A percentile compares a stretch with the other conserved stretches of the same genome.
Conservation (phyloP, 495 filamentous ascomycete species). For the Penicillium alfredii region DNA sequence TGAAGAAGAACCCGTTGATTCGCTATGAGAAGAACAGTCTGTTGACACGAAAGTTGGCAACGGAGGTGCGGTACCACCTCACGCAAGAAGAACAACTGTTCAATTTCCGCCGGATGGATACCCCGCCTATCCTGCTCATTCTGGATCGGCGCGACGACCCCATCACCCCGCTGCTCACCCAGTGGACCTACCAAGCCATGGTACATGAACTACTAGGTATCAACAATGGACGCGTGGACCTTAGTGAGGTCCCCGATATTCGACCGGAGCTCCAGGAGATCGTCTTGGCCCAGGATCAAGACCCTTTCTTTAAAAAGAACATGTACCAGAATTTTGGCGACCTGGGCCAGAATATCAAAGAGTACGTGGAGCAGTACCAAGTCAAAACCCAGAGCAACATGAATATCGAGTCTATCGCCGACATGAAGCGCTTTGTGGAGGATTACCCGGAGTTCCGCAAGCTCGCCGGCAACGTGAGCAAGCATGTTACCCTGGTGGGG, state of each 20-base stretch:
- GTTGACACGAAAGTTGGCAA: conserved; percentile 85
- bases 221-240: conserved; percentile 82
- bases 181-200: conserved; percentile 99
- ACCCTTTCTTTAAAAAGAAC: conserved; percentile 99
- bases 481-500: conserved; percentile 92
- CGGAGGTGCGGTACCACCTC: conserved; percentile 84
- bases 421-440: conserved; percentile 99
- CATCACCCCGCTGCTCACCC: conserved; percentile 88
- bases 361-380: conserved; percentile 97
- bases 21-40: conserved; percentile 90
- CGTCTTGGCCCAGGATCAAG: conserved; percentile 92
- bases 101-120: conserved; percentile 93
- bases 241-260: conserved; percentile 82
- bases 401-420: conserved; percentile 91
- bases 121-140: conserved; percentile 85
- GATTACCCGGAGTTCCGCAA: conserved; percentile 97
- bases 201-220: conserved; percentile 95
- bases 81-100: conserved; percentile 96
- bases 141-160: conserved; percentile 92
- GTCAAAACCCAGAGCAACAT: conserved; percentile 86
- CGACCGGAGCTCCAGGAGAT: conserved; percentile 91
- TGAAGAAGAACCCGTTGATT: conserved; percentile 96
- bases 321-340: conserved; percentile 99
- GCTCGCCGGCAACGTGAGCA: conserved; percentile 95
- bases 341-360: conserved; percentile 94